Percentiles rank a stretch among this genome's conserved stretches.
Conservation (phyloP, 2,329 filamentous ascomycete species). For the Trichoderma cornu-damae region DNA sequence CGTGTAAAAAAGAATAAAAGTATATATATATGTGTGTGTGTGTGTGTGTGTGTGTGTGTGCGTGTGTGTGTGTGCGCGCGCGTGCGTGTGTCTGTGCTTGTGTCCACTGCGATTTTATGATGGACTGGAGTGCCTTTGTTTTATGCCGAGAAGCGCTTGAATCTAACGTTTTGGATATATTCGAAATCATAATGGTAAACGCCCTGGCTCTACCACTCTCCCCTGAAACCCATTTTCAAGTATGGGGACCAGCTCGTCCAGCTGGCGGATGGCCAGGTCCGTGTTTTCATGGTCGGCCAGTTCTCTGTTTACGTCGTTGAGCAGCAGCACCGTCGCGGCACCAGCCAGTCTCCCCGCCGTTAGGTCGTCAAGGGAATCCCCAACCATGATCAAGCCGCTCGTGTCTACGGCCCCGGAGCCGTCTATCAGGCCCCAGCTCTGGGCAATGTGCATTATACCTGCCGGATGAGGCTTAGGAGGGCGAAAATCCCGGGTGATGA, state of each 20-base stretch:
- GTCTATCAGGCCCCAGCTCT: slow-evolving; percentile 59
- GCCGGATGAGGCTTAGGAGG: slow-evolving; percentile 85
- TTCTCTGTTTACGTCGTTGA: slow-evolving; percentile 73
- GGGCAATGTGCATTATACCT: slow-evolving; percentile 80
- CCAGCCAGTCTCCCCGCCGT: slow-evolving; percentile 77
- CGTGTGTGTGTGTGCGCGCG: neutral
- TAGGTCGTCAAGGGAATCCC: slow-evolving; percentile 89
- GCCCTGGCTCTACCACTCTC: slow-evolving; percentile 26
- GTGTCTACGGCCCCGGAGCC: slow-evolving; percentile 36
- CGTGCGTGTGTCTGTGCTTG: neutral
- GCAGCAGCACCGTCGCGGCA: slow-evolving; percentile 81
- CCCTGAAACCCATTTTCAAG: slow-evolving; percentile 71
- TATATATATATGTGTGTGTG: neutral
- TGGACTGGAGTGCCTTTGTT: neutral
- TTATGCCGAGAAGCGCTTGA: slow-evolving; percentile 3
- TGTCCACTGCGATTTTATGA: neutral
- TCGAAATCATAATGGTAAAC: neutral
- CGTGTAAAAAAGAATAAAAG: neutral
- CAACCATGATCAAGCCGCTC: slow-evolving; percentile 57
- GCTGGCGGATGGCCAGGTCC: slow-evolving; percentile 62
- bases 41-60: neutral
- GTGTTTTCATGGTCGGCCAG: slow-evolving; percentile 69
- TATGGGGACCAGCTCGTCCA: slow-evolving; percentile 73
- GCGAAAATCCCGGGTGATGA: slow-evolving; percentile 77
- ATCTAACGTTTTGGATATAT: slow-evolving; percentile 2